Base-by-base conservation (phyloP, 208 protist genomes). In the Wallacemonas collosoma region DNA sequence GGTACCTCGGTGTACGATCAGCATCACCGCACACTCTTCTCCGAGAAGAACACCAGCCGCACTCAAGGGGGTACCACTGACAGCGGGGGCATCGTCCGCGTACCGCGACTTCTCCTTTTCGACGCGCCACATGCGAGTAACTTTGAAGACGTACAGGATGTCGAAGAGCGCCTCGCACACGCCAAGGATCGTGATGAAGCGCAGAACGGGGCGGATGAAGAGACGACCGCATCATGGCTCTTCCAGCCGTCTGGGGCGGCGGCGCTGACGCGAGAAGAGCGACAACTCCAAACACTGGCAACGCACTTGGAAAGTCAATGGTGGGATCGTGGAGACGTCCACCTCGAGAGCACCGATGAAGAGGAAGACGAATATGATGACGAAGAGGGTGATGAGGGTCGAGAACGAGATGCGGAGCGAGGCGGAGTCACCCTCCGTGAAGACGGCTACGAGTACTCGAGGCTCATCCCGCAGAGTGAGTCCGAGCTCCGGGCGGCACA, bases 1-100 rank as follows among this genome's bases (percentile, higher is more conserved):
- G 87, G 91, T 43, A 94, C 87, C 3, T 89, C 87, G 17, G 40
- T 71, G 50, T 94, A 80, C 69, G 91, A 96, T 68, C 75, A 67
- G 14, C 73, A 85, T 40, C 85, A 87, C 68, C 45, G n/a, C 35
- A 96, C 91, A 3, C 79, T 96, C 9, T 95, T 94, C 67, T 48
- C 55, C 2, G 88, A 93, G 74, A 82, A 86, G 26, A 45, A 74
- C 1, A 38, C 17, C 1, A 50, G 66, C 9, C 38, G 75, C 35
- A 83, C 91, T 14, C 40, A 76, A 1, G 85, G 85, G 36, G 83
- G 83, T 15, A 39, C 68, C 57, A 53, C 47, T 43, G 53, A 50
- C 2, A 50, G 44, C 26, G 47, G 71, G 9, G 44, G 63, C 50
- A 51, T 63, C 36, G 68, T 70, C 11, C 85, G 82, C 9, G 91